Base-by-base conservation (phyloP, 192 early-diverging fungal species). In the Phlyctochytrium arcticum region DNA sequence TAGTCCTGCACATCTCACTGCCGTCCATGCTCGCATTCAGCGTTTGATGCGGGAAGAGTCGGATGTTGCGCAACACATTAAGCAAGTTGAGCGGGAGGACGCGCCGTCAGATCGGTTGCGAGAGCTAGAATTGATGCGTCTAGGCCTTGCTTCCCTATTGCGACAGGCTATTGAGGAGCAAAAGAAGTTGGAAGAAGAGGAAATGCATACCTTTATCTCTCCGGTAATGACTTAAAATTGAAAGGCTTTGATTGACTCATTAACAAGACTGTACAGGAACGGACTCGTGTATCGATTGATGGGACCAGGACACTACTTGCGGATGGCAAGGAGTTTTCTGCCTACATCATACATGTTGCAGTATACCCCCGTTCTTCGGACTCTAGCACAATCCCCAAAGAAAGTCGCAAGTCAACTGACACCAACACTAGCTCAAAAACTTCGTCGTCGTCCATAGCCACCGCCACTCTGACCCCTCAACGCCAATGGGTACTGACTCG, bases 401-500 rank as follows among this genome's bases (percentile, higher is more conserved):
- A n/a, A n/a, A n/a, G n/a, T n/a, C n/a, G n/a, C n/a, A n/a, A n/a
- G n/a, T n/a, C n/a, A n/a, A n/a, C n/a, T n/a, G n/a, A n/a, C n/a
- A n/a, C n/a, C n/a, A n/a, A n/a, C n/a, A n/a, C n/a, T n/a, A n/a
- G n/a, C n/a, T n/a, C n/a, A n/a, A n/a, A n/a, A n/a, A n/a, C n/a
- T n/a, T n/a, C n/a, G n/a, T n/a, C n/a, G n/a, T n/a, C n/a, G n/a
- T n/a, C n/a, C n/a, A n/a, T n/a, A n/a, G n/a, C n/a, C n/a, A n/a
- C n/a, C n/a, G n/a, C n/a, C n/a, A n/a, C n/a, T n/a, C n/a, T n/a
- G n/a, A n/a, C n/a, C n/a, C n/a, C n/a, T n/a, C n/a, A n/a, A n/a
- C n/a, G n/a, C n/a, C n/a, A n/a, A 48, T 79, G 77, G 77, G 55
- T 68, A 27, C 54, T 80, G 19, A 26, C 31, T 2, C 78, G 90